These are phyloP conservation scores for Penicillium hordei DNA, from an alignment of 2,329 filamentous ascomycete species.

Conservation along the genomic window DNA sequence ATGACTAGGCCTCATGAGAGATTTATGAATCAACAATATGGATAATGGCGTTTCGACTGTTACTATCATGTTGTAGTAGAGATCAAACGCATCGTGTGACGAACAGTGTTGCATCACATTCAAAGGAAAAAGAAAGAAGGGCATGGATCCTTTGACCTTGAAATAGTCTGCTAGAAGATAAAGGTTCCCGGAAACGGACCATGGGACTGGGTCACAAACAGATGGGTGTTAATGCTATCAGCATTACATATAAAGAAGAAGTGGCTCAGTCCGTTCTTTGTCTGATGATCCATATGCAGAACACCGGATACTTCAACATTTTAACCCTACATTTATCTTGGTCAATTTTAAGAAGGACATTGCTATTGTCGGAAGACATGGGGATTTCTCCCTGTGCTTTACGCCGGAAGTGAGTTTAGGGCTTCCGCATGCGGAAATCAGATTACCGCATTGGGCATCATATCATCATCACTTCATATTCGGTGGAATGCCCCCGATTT, in stretches of 20 bases:
- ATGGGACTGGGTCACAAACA: constrained; percentile 34
- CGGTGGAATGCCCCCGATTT: constrained; percentile 7
- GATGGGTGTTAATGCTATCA: constrained; percentile 30
- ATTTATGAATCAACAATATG: constrained; percentile 13
- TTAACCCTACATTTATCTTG: constrained; percentile 3
- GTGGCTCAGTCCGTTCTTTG: constrained; percentile 17
- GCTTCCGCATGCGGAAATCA: constrained; percentile 30
- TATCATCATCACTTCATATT: constrained; percentile 23
- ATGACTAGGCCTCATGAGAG: constrained; percentile 16
- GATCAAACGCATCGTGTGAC: constrained; percentile 29
- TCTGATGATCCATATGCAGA: constrained; percentile 25
- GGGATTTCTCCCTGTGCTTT: constrained; percentile 9
- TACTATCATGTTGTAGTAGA: constrained; percentile 29
- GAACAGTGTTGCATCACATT: constrained; percentile 12
- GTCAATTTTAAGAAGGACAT: neutral
- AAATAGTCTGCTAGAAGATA: constrained; percentile 25
- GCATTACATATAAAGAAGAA: constrained; percentile 29
- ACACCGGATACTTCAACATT: constrained; percentile 1
- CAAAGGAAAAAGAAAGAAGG: constrained; percentile 9
- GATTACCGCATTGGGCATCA: constrained; percentile 28
- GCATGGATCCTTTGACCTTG: constrained; percentile 32
- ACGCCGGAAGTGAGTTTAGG: constrained; percentile 15
- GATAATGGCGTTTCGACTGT: constrained; percentile 13
- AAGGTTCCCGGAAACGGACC: constrained; percentile 31
- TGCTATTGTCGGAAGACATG: constrained; percentile 10